Conservation (phyloP, 306 rosid genomes). For the Cucumis melo region DNA sequence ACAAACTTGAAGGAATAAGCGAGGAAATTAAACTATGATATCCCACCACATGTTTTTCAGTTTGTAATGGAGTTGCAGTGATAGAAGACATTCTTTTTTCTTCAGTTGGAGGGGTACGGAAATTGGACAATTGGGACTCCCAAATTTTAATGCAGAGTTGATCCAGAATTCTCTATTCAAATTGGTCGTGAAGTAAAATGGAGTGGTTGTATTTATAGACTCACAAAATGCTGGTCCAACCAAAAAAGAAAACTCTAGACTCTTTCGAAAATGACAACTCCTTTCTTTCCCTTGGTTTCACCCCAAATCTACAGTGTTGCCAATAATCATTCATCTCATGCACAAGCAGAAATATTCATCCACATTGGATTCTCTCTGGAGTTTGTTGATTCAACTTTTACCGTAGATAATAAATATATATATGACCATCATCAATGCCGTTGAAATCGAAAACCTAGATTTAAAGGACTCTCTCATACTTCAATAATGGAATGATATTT, state of each 20-base stretch:
- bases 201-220: constrained; percentile 8
- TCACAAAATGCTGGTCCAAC: not conserved
- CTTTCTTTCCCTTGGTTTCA: not conserved
- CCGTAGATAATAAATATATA: not conserved
- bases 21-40: not conserved
- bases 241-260: constrained; percentile 8
- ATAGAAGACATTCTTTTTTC: constrained; percentile 7
- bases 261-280: not conserved
- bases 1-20: not conserved
- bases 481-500: not conserved
- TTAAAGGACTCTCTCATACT: not conserved
- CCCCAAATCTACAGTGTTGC: not conserved
- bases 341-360: not conserved
- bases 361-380: not conserved
- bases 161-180: not conserved
- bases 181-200: not conserved
- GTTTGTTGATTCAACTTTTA: not conserved
- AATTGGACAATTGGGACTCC: not conserved
- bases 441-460: not conserved
- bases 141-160: not conserved
- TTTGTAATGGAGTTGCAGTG: not conserved
- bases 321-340: not conserved
- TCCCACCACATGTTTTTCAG: constrained; percentile 3
- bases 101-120: not conserved
- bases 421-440: not conserved